These are phyloP conservation scores for Xylariaceae sp. DNA, from an alignment of 2,329 filamentous ascomycete species.

Conservation along the genomic window DNA sequence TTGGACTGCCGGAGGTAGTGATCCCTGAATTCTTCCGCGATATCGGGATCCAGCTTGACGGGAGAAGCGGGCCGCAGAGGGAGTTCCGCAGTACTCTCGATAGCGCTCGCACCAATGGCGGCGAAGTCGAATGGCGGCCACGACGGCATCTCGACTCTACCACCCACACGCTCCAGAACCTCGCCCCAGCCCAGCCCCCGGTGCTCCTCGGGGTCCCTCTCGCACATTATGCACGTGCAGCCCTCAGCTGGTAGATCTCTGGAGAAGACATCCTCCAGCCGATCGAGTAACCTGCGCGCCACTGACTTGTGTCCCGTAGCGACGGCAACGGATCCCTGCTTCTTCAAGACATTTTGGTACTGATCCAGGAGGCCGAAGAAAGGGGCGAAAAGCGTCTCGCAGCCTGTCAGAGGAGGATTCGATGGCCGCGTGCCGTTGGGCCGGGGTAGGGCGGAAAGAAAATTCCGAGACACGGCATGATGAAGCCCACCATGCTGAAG, in stretches of 20 bases:
- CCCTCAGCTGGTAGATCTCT: slow-evolving; percentile 80
- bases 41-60: slow-evolving; percentile 80
- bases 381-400: slow-evolving; percentile 70
- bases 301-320: slow-evolving; percentile 93
- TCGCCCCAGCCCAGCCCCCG: slow-evolving; percentile 89
- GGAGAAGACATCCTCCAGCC: slow-evolving; percentile 89
- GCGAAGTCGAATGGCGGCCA: slow-evolving; percentile 85
- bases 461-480: slow-evolving; percentile 62
- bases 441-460: slow-evolving; percentile 58
- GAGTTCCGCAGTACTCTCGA: slow-evolving; percentile 54
- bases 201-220: slow-evolving; percentile 51
- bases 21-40: slow-evolving; percentile 86
- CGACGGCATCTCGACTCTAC: slow-evolving; percentile 72
- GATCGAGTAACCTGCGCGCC: slow-evolving; percentile 80
- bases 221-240: slow-evolving; percentile 83
- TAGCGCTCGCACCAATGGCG: slow-evolving; percentile 52
- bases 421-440: slow-evolving; percentile 50
- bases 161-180: slow-evolving; percentile 86
- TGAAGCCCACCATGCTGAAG: slow-evolving; percentile 79
- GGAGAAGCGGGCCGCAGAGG: slow-evolving; percentile 52
- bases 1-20: slow-evolving; percentile 88
- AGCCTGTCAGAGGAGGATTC: slow-evolving; percentile 57
- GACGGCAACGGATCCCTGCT: slow-evolving; percentile 84
- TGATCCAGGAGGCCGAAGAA: slow-evolving; percentile 79
- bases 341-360: slow-evolving; percentile 72